Evolutionary conservation across 768 basidiomycete genomes (phyloP).

Genomic region (Suillus hirtellus): DNA sequence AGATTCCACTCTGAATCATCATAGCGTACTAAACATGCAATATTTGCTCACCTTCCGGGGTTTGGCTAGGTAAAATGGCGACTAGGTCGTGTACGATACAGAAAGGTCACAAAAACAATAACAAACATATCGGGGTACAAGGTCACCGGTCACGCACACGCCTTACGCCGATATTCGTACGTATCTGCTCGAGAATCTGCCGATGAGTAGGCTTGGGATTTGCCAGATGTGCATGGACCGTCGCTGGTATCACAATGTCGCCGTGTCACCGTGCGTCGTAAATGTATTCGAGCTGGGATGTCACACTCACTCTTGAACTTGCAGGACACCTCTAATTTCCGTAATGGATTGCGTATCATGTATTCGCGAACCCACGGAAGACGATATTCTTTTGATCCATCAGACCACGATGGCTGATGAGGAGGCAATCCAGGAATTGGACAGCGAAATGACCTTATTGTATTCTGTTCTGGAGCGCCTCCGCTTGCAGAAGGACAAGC

Average conservation of each 20-base stretch:
- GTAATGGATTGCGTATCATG: slow-evolving; percentile 22
- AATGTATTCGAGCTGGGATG: not conserved
- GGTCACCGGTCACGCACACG: not conserved
- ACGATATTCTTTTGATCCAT: slow-evolving; percentile 21
- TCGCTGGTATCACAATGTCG: not conserved
- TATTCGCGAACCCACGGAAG: slow-evolving; percentile 19
- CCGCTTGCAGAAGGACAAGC: slow-evolving; percentile 42
- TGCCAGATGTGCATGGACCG: not conserved
- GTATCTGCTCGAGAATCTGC: not conserved
- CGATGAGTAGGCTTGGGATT: not conserved
- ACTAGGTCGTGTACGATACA: not conserved
- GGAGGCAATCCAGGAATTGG: slow-evolving; percentile 39
- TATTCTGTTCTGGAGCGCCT: slow-evolving; percentile 42
- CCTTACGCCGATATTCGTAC: slow-evolving; percentile 8
- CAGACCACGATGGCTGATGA: slow-evolving; percentile 39
- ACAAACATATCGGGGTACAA: slow-evolving; percentile 1
- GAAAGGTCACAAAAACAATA: slow-evolving; percentile 1
- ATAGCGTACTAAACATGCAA: slow-evolving; percentile 18
- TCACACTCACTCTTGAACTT: slow-evolving; percentile 3
- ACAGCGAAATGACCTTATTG: slow-evolving; percentile 45
- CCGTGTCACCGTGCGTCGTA: not conserved
- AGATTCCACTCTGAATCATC: slow-evolving; percentile 98
- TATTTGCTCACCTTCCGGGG: slow-evolving; percentile 22
- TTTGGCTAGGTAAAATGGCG: not conserved
- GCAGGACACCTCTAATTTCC: slow-evolving; percentile 1